A percentile compares a stretch with the other conserved stretches of the same genome.
Evolutionary conservation across 495 filamentous ascomycete genomes (phyloP).

Genomic region (Saxophila tyrrhenica): DNA sequence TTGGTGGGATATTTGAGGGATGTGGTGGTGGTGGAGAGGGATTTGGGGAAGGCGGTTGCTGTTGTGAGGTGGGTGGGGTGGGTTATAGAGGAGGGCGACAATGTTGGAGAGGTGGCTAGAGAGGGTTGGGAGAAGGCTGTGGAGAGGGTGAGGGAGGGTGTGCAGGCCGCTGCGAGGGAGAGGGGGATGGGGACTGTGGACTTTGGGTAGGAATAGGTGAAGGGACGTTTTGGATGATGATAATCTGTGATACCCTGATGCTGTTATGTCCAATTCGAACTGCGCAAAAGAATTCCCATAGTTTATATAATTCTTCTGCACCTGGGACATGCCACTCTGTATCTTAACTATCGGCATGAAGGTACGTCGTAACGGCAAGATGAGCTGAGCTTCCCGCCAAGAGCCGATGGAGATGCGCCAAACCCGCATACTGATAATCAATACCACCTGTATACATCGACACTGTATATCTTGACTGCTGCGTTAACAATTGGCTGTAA

Average conservation of each 20-base stretch:
- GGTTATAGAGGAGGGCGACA: conserved; percentile 44
- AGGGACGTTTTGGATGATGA: background rate
- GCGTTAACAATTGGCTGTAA: no score
- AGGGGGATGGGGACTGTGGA: conserved; percentile 56
- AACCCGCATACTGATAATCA: no score
- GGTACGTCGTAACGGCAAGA: no score
- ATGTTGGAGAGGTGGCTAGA: conserved; percentile 25
- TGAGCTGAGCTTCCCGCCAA: no score
- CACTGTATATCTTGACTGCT: no score
- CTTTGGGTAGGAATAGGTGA: conserved; percentile 28
- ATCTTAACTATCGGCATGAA: no score
- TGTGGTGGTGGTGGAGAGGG: conserved; percentile 60
- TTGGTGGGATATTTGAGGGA: conserved; percentile 54
- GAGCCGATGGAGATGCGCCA: no score
- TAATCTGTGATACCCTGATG: background rate
- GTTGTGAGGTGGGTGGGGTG: conserved; percentile 62
- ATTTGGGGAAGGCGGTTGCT: conserved; percentile 62
- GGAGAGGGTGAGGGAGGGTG: conserved; percentile 40
- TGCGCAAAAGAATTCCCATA: no score
- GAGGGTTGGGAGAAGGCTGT: conserved; percentile 43
- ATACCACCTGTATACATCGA: no score
- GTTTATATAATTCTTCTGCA: no score
- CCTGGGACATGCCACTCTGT: no score
- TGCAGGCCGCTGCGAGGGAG: conserved; percentile 48
- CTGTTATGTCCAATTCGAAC: background rate